Evolutionary conservation across 768 basidiomycete genomes (phyloP).

Genomic region (Tulasnella sp.): DNA sequence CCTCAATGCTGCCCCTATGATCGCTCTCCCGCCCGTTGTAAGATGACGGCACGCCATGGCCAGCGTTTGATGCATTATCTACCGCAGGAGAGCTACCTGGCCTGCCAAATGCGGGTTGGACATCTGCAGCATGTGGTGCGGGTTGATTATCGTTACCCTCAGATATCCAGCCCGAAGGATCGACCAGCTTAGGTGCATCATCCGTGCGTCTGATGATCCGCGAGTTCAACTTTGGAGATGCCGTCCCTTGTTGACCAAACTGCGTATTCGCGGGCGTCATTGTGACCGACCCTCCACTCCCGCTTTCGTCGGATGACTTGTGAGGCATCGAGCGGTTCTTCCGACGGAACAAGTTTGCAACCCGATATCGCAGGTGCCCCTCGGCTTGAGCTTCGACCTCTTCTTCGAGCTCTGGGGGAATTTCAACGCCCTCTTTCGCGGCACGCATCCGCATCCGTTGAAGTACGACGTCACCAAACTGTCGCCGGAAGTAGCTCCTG

Average conservation of each 20-base stretch:
- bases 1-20: too few species aligned
- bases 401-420: constrained; percentile 15
- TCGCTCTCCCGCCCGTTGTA: too few species aligned
- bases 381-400: constrained; percentile 9
- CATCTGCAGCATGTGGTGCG: too few species aligned
- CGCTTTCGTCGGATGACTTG: neutral
- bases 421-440: neutral
- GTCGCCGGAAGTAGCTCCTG: constrained; percentile 60
- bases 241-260: neutral
- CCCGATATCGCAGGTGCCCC: neutral
- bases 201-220: constrained; percentile 70
- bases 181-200: constrained; percentile 52
- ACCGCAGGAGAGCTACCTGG: too few species aligned
- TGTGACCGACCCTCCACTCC: neutral
- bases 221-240: constrained; percentile 34
- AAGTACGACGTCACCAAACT: constrained; percentile 46
- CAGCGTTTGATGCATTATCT: too few species aligned
- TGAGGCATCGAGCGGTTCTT: neutral
- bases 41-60: too few species aligned
- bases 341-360: neutral
- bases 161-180: constrained; percentile 65
- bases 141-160: constrained; percentile 24
- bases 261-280: neutral
- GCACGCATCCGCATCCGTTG: constrained; percentile 6
- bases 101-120: too few species aligned